Evolutionary conservation across 345 rosid species (phyloP).

Genomic region (Excoecaria cochinchinensis): DNA sequence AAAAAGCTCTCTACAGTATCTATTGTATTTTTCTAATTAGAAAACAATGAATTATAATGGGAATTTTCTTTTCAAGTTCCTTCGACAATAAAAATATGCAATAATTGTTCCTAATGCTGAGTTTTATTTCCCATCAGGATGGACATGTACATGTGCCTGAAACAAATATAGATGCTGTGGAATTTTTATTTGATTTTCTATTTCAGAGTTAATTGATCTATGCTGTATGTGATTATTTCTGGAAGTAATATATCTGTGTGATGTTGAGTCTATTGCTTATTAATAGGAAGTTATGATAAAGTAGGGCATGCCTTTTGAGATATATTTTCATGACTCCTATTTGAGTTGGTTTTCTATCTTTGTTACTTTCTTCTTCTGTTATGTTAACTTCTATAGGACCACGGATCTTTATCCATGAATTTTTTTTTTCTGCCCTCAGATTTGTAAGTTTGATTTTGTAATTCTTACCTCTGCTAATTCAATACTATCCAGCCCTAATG

Average conservation of each 20-base stretch:
- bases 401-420: background rate
- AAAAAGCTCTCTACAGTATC: background rate
- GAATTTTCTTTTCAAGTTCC: background rate
- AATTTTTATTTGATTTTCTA: background rate
- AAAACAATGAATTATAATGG: background rate
- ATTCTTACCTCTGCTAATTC: conserved; percentile 27
- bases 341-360: background rate
- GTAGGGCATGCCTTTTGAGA: background rate
- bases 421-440: background rate
- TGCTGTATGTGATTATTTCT: background rate
- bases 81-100: background rate
- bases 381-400: background rate
- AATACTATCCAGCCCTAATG: conserved; percentile 59
- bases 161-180: background rate
- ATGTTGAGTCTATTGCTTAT: background rate
- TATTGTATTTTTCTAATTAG: background rate
- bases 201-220: background rate
- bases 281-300: background rate
- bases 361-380: background rate
- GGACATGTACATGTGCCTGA: background rate
- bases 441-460: background rate
- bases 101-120: background rate
- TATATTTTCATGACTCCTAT: conserved; percentile 3
- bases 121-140: background rate
- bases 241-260: background rate